Evolutionary conservation across 2,329 filamentous ascomycete species (phyloP), one percentile per base, ranked within the genome.

Genomic region (Parafenestella ontariensis): DNA sequence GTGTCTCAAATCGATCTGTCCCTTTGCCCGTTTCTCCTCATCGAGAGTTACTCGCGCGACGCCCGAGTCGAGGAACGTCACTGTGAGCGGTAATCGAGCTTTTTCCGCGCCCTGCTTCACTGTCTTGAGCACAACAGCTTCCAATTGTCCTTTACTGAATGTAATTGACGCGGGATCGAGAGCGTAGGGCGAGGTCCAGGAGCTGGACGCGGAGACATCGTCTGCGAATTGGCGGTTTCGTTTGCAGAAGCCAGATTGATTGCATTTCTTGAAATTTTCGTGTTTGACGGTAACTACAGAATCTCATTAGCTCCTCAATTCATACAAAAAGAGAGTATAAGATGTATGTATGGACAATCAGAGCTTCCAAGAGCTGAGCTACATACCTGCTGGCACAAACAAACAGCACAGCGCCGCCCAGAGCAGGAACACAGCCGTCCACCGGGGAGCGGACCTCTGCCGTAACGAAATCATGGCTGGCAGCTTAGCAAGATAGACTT

Each of bases 201-300:
- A 83, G 56, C 86, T 87, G 51, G 86, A 79, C 37, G 85, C 79
- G 41, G 85, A 78, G 59, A 88, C 92, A 60, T 85, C 81, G 77
- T 98, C 93, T 73, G 95, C 95, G 73, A 90, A 93, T 34, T 86
- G 90, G 74, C 95, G 88, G 79, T 98, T 98, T 62, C 95, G 90
- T 75, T 92, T 95, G 80, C 95, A 99, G 81, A 99, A 99, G 69
- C 95, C 95, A 4, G 94, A 95, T 75, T 99, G 94, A 64, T 90
- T 81, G 80, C 95, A 99, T 68, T 90, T 96, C 75, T 98, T 99
- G 84, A 98, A 99, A 76, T 96, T 93, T 69, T 96, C 88, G 73
- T 96, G 90, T 80, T 99, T 99, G 47, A 99, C 95, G 68, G 86
- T 83, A 62, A 85, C 92, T 96, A 64, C 26, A 18, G 7, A 8